Evolutionary conservation across 1,139 yeast genomes (phyloP).

Genomic region (Kurtzmaniella quercitrusa): DNA sequence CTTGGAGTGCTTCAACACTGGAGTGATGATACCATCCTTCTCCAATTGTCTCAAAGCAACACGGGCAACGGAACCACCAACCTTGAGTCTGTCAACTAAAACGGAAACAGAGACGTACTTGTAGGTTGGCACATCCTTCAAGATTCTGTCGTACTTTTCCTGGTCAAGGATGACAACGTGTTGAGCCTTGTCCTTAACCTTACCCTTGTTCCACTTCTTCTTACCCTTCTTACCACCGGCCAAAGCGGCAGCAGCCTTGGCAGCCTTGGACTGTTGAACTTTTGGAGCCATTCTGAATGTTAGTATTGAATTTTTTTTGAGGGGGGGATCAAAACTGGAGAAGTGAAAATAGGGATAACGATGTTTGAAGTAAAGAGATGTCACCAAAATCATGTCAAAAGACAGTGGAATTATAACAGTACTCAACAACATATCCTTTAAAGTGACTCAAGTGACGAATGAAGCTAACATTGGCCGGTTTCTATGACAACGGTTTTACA

Average conservation of each 20-base stretch:
- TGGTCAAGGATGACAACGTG: conserved; percentile 97
- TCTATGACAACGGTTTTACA: no score
- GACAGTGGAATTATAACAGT: no score
- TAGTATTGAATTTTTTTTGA: no score
- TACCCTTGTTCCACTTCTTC: conserved; percentile 99
- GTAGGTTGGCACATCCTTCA: conserved; percentile 99
- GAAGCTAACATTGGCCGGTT: no score
- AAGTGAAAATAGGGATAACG: no score
- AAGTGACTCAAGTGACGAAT: no score
- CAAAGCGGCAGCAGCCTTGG: conserved; percentile 99
- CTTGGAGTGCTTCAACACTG: conserved; percentile 92
- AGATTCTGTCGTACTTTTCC: conserved; percentile 97
- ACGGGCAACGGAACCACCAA: conserved; percentile 99
- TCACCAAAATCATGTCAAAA: no score
- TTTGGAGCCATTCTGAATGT: conserved; percentile 91
- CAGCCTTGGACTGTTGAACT: conserved; percentile 98
- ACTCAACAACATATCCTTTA: no score
- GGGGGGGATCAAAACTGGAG: no score
- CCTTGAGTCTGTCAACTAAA: conserved; percentile 98
- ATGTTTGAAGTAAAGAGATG: no score
- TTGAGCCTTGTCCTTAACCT: conserved; percentile 99
- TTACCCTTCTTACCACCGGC: conserved; percentile 99
- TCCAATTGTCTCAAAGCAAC: conserved; percentile 96
- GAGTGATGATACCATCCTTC: conserved; percentile 91
- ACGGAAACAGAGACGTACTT: conserved; percentile 97